A percentile compares a stretch with the other conserved stretches of the same genome.
Evolutionary conservation across 768 basidiomycete genomes (phyloP).

Genomic region (Tulasnella sp.): DNA sequence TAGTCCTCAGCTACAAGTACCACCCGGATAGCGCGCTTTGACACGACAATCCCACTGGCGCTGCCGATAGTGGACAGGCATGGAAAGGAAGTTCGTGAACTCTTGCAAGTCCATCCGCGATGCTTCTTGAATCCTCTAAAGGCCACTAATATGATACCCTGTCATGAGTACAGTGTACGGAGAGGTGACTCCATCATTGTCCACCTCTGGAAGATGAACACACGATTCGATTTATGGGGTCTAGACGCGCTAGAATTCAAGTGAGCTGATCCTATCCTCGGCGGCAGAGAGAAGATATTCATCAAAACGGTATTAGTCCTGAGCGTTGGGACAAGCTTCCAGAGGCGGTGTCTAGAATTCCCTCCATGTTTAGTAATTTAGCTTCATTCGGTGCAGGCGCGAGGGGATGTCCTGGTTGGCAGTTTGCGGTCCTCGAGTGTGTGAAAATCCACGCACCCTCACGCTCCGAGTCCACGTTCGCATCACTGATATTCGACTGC

Average conservation of each 20-base stretch:
- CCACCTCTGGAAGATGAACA: constrained; percentile 2
- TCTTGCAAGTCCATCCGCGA: constrained; percentile 21
- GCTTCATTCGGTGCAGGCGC: not conserved
- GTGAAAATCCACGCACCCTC: too few relatives aligned
- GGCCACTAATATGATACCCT: not conserved
- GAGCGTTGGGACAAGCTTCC: not conserved
- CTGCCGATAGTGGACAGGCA: constrained; percentile 35
- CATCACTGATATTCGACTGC: too few relatives aligned
- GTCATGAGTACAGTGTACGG: not conserved
- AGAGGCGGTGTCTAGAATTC: not conserved
- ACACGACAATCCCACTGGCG: constrained; percentile 42
- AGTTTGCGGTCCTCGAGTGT: too few relatives aligned
- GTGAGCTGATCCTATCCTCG: not conserved
- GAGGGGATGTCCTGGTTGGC: too few relatives aligned
- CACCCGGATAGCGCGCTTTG: constrained; percentile 35
- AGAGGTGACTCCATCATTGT: constrained; percentile 1
- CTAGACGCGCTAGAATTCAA: constrained; percentile 19
- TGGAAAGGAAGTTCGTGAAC: constrained; percentile 32
- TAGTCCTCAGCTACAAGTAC: constrained; percentile 41
- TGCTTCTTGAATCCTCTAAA: too few relatives aligned
- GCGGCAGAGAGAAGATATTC: not conserved
- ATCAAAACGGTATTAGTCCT: constrained; percentile 2
- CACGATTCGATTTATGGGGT: constrained; percentile 16
- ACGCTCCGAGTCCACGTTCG: too few relatives aligned
- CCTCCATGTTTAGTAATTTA: constrained; percentile 2